Base-by-base conservation (phyloP, 1,139 yeast species). In the Tardiomyces digboiensis region DNA sequence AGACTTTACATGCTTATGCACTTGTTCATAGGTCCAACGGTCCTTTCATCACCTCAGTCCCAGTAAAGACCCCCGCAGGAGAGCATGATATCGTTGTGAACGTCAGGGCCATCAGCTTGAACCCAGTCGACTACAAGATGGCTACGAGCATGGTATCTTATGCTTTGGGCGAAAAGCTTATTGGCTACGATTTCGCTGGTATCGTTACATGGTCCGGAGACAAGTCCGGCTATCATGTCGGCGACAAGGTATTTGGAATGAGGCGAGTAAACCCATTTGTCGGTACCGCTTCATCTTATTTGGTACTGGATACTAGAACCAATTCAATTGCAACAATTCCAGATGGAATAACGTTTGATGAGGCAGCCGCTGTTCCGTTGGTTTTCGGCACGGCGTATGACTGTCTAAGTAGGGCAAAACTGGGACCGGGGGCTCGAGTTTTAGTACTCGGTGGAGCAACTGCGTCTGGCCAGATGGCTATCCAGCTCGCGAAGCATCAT, bases 141-240 rank as follows among this genome's bases (percentile, higher is more conserved):
- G 65, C 68, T 52, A 67, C 71, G 46, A 57, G 61, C 46, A 62
- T 53, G 40, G 56, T 48, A 56, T 8, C 10, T 13, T 33, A 16
- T 5, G 3, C 13, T 4, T 7, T 33, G 3, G 37, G 37, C 19
- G 13, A 8, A 14, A 33, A n/a, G 37, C 19, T n/a, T 12, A 7
- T 80, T 22, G 89, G 91, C 3, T 67, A 76, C 47, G 94, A 84
- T 56, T 83, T 73, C 53, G 62, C 82, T 13, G 94, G 94, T 29
- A 66, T 67, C 1, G 68, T 84, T 26, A 71, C 72, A 1, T 71
- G 76, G 36, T 75, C 80, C 42, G 91, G 91, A 7, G 37, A n/a
- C 37, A 4, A 33, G 6, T 8, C 57, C 3, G 57, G 61, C 13
- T 71, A 74, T 60, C 61, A 67, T 29, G 74, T 65, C 7, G 89